Conservation (phyloP, 1,139 yeast species). For the Wickerhamomyces sp. region DNA sequence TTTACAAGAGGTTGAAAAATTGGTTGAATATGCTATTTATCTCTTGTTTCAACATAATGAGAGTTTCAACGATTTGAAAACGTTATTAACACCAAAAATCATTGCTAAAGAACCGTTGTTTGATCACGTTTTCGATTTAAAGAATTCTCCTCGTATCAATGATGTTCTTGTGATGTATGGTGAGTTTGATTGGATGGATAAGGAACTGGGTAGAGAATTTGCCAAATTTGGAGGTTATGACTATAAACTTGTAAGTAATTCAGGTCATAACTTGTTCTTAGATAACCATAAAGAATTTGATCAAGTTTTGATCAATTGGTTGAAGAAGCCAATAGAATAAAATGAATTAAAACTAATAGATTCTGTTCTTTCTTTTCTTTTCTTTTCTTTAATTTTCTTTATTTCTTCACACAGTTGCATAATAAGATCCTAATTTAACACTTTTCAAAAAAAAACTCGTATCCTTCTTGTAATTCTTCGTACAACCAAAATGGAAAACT, state of each 20-base stretch:
- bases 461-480: no score
- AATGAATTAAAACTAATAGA: no score
- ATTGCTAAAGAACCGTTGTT: slow-evolving; percentile 72
- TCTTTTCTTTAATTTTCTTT: no score
- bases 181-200: slow-evolving; percentile 82
- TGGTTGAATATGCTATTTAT: slow-evolving; percentile 24
- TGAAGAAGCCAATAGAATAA: no score
- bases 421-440: no score
- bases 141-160: no score
- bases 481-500: no score
- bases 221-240: no score
- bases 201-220: slow-evolving; percentile 56
- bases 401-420: no score
- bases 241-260: slow-evolving; percentile 42
- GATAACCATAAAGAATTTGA: slow-evolving; percentile 69
- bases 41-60: slow-evolving; percentile 22
- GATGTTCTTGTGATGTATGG: slow-evolving; percentile 70
- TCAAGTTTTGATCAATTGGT: slow-evolving; percentile 38
- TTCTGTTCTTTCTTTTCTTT: no score
- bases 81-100: slow-evolving; percentile 26
- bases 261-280: slow-evolving; percentile 77
- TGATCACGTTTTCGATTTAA: slow-evolving; percentile 47
- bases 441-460: no score
- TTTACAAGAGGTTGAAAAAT: slow-evolving; percentile 22
- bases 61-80: slow-evolving; percentile 13